Base-by-base conservation (phyloP, 2,329 filamentous ascomycete species). In the Ophiocordyceps camponoti-saundersi region DNA sequence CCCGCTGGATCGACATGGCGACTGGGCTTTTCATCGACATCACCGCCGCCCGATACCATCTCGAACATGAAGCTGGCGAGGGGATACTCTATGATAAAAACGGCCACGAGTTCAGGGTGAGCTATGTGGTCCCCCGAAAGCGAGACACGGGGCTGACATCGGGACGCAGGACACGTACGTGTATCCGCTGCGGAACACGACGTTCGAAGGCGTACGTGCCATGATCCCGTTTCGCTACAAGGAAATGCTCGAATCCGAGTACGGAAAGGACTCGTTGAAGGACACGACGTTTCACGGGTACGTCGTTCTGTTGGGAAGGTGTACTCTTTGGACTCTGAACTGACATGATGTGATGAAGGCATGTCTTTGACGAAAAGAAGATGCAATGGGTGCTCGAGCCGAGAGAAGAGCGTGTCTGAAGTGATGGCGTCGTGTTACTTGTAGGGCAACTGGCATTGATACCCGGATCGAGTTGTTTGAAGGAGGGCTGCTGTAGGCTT, bases 171-270 rank as follows among this genome's bases (percentile, higher is more conserved):
- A 75, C 48, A 71, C 68, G 0, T 71, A 82, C 47, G 65, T 88
- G 12, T 85, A 79, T 55, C 83, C 83, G 0, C 65, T 88, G 56
- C 69, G 79, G n/a, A 72, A 78, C 49, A 83, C 78, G 1, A 71
- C 67, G 1, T 87, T 84, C 48, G 82, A 87, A 55, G 80, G 78
- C 0, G 71, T 79, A 0, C 65, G 71, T 0, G 80, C 73, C 43
- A 79, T 79, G 61, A 79, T 87, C 22, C 83, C 83, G 0, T 79
- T 71, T 54, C 63, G 67, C 8, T 82, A 79, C 55, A 68, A 72
- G 49, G 72, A 76, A 44, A 68, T 82, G 44, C 62, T 82, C 1
- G 64, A 65, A 20, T 66, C 73, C 11, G 77, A 82, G 55, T 82
- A 82, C 52, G 63, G 71, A 4, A 56, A 67, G 44, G 67, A 64